phyloP scores from a whole-genome alignment of 2,329 filamentous ascomycete genomes.

The Dactylellina leptospora region DNA sequence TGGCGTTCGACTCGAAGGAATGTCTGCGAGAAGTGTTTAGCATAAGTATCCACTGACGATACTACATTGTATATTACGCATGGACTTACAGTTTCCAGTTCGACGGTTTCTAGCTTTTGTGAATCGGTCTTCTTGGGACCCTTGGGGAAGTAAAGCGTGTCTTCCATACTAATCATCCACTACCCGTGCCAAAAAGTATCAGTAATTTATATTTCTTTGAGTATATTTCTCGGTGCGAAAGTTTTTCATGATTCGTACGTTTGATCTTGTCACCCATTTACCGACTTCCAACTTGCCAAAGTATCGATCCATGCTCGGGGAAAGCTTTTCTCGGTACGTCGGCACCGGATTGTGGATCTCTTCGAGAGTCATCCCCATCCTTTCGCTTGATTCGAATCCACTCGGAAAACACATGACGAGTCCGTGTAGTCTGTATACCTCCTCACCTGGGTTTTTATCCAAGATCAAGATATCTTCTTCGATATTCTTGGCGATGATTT shows the following conservation, averaged over 20 bases:
- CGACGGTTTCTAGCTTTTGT: not conserved
- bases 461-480: slow-evolving; percentile 66
- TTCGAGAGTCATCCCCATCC: slow-evolving; percentile 64
- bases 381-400: slow-evolving; percentile 65
- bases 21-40: slow-evolving; percentile 44
- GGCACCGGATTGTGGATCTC: slow-evolving; percentile 68
- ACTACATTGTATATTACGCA: not conserved
- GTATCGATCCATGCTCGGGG: slow-evolving; percentile 67
- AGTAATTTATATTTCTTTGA: too few relatives aligned
- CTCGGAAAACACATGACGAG: slow-evolving; percentile 66
- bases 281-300: slow-evolving; percentile 65
- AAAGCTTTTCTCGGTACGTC: slow-evolving; percentile 66
- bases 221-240: too few relatives aligned
- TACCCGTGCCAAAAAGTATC: slow-evolving; percentile 53
- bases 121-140: not conserved
- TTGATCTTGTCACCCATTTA: slow-evolving; percentile 65
- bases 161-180: not conserved
- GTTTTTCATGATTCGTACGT: too few relatives aligned
- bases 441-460: slow-evolving; percentile 58
- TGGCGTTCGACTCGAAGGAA: slow-evolving; percentile 65
- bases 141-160: not conserved
- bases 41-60: too few relatives aligned
- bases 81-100: not conserved
- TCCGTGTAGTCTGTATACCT: slow-evolving; percentile 58
- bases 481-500: slow-evolving; percentile 64